Conservation (phyloP, 257 asterid species). For the Penstemon eatonii region DNA sequence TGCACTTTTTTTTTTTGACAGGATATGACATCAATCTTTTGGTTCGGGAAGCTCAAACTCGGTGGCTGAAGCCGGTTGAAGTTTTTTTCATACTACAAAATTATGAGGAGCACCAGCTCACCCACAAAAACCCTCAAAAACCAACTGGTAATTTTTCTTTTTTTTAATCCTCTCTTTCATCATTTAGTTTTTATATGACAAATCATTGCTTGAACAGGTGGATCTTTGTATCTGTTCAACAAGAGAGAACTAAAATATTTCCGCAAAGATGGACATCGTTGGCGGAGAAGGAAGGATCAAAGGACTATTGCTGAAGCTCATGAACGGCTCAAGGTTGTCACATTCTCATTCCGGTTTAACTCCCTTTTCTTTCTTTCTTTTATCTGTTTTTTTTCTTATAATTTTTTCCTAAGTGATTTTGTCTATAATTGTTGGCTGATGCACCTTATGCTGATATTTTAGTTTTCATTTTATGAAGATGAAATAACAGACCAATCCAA, state of each 20-base stretch:
- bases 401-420: neutral
- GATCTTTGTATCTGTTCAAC: constrained; percentile 53
- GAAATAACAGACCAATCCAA: neutral
- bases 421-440: constrained; percentile 3
- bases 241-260: constrained; percentile 54
- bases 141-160: constrained; percentile 57
- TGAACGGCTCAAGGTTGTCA: constrained; percentile 59
- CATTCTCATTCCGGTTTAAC: constrained; percentile 23
- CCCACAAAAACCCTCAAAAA: constrained; percentile 66
- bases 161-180: constrained; percentile 14
- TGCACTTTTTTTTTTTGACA: constrained; percentile 32
- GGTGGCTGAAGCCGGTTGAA: constrained; percentile 96
- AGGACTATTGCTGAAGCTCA: constrained; percentile 65
- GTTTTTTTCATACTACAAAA: constrained; percentile 67
- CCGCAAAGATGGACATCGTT: constrained; percentile 64
- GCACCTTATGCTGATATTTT: neutral
- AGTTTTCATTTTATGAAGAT: neutral
- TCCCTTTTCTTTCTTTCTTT: neutral
- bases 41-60: constrained; percentile 76
- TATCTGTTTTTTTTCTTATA: constrained; percentile 3
- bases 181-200: constrained; percentile 23
- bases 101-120: constrained; percentile 74
- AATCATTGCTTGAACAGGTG: constrained; percentile 38
- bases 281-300: constrained; percentile 66
- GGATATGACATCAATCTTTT: constrained; percentile 62